Percentiles rank a stretch among this genome's conserved stretches.
phyloP scores from a whole-genome alignment of 805 yeast genomes.

The Candida vartiovaarae region DNA sequence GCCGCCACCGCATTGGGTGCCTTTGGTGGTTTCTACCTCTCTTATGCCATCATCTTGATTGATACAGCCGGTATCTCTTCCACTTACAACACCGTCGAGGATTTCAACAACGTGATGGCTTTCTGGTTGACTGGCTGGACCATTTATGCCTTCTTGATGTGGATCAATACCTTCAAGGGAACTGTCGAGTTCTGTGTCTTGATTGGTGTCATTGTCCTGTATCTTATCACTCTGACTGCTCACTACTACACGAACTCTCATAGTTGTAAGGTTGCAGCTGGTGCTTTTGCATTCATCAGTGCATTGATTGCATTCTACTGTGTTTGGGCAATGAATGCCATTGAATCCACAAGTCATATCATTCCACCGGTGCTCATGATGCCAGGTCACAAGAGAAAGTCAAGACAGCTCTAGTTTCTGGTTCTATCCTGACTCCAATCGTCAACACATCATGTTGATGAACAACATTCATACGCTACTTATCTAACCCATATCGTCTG shows the following conservation, averaged over 20 bases:
- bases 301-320: slow-evolving; percentile 40
- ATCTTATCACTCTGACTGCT: slow-evolving; percentile 33
- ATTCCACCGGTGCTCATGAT: slow-evolving; percentile 10
- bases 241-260: slow-evolving; percentile 33
- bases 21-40: slow-evolving; percentile 51
- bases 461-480: no score
- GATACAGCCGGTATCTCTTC: slow-evolving; percentile 36
- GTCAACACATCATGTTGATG: no score
- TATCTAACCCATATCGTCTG: no score
- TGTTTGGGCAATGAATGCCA: slow-evolving; percentile 38
- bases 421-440: no score
- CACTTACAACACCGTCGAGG: slow-evolving; percentile 32
- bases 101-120: slow-evolving; percentile 38
- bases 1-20: slow-evolving; percentile 45
- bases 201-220: slow-evolving; percentile 11
- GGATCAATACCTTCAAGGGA: slow-evolving; percentile 42
- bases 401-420: not conserved
- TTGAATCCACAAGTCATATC: slow-evolving; percentile 5
- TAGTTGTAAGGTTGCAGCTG: slow-evolving; percentile 37
- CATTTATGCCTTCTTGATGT: slow-evolving; percentile 39
- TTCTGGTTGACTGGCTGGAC: slow-evolving; percentile 46
- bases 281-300: slow-evolving; percentile 38
- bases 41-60: slow-evolving; percentile 39
- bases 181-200: slow-evolving; percentile 38
- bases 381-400: slow-evolving; percentile 7